A percentile compares a stretch with the other conserved stretches of the same genome.
Conservation (phyloP, 2,329 filamentous ascomycete species). For the Septoria petroselini region DNA sequence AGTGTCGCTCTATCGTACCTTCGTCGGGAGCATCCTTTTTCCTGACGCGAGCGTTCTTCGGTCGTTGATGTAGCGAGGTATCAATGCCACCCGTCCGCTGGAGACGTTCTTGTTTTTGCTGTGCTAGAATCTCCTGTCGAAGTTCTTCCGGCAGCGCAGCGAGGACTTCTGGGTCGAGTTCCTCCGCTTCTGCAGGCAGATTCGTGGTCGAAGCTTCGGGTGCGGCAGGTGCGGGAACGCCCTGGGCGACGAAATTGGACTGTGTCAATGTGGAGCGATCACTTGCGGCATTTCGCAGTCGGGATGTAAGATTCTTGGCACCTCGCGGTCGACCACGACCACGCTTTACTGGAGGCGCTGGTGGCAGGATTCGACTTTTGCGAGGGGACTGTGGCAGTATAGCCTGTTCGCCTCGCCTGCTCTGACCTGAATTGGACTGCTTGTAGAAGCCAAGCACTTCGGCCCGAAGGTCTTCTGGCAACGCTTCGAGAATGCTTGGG, state of each 20-base stretch:
- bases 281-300: conserved; percentile 48
- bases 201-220: background rate
- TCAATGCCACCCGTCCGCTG: conserved; percentile 49
- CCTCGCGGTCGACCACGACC: conserved; percentile 48
- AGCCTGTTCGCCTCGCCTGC: conserved; percentile 35
- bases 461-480: conserved; percentile 80
- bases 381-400: conserved; percentile 51
- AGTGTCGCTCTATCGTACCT: conserved; percentile 39
- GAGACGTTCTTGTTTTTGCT: conserved; percentile 63
- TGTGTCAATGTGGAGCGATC: conserved; percentile 62
- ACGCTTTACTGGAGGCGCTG: conserved; percentile 64
- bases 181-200: conserved; percentile 44
- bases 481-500: conserved; percentile 73
- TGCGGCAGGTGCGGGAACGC: conserved; percentile 3
- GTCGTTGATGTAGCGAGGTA: conserved; percentile 33
- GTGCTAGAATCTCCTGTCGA: conserved; percentile 70
- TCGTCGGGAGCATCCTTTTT: conserved; percentile 19
- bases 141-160: conserved; percentile 79
- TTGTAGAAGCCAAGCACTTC: conserved; percentile 75
- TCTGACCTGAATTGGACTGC: conserved; percentile 36
- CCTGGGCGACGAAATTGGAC: conserved; percentile 63
- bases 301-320: conserved; percentile 36
- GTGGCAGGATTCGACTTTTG: conserved; percentile 54
- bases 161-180: conserved; percentile 70
- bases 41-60: conserved; percentile 23